phyloP scores from a whole-genome alignment of 306 rosid species.

The Hylodesmum podocarpum region DNA sequence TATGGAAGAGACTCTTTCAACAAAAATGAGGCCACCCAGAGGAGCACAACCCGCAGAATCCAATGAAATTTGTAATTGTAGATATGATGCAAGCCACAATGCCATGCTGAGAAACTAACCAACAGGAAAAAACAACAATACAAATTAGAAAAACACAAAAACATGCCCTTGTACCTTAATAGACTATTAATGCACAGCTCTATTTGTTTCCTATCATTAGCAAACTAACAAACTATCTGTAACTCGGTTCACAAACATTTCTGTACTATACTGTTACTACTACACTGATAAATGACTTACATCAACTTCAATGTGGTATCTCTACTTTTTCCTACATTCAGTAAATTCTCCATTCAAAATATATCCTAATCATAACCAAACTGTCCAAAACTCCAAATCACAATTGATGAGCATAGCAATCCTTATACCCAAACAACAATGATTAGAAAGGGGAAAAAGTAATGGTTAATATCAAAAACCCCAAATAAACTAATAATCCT shows the following conservation, averaged over 20 bases:
- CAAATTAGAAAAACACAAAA: background rate
- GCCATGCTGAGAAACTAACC: background rate
- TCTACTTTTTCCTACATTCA: background rate
- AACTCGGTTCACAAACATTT: background rate
- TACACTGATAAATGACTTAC: background rate
- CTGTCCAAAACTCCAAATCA: background rate
- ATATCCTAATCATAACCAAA: background rate
- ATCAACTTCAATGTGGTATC: background rate
- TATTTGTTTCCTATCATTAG: background rate
- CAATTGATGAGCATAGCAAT: background rate
- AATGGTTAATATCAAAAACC: no score
- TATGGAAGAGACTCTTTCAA: conserved; percentile 39
- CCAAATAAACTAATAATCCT: no score
- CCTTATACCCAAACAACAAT: background rate
- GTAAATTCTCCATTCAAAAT: background rate
- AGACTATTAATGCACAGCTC: background rate
- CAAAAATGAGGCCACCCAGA: conserved; percentile 44
- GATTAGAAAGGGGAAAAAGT: no score
- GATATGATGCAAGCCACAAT: background rate
- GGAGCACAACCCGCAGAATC: conserved; percentile 32
- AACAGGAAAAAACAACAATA: background rate
- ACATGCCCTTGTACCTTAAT: background rate
- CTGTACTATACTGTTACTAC: background rate
- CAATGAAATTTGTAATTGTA: background rate
- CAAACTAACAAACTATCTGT: no score